Percentiles rank a stretch among this genome's conserved stretches.
Conservation (phyloP, 768 basidiomycete genomes). For the Suillus placidus region DNA sequence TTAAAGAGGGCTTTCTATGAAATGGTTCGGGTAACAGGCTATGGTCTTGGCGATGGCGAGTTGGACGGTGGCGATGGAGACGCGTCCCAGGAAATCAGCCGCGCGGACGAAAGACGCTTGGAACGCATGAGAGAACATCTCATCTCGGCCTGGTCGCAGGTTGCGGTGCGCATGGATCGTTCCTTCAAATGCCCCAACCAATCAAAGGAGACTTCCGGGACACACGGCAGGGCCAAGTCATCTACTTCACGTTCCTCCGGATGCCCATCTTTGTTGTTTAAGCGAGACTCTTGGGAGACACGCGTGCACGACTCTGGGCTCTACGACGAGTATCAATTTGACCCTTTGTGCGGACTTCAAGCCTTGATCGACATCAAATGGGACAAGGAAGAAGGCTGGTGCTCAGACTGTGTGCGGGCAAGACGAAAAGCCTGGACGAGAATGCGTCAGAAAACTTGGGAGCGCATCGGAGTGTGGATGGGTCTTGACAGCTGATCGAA, state of each 20-base stretch:
- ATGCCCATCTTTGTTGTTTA: conserved; percentile 3
- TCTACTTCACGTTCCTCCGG: conserved; percentile 9
- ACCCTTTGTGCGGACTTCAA: conserved; percentile 40
- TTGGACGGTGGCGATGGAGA: background rate
- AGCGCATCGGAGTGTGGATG: conserved; percentile 32
- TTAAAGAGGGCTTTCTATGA: conserved; percentile 45
- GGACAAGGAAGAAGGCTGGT: conserved; percentile 34
- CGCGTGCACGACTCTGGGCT: conserved; percentile 26
- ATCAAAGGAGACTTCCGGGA: background rate
- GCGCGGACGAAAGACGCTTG: conserved; percentile 9
- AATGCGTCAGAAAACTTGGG: conserved; percentile 36
- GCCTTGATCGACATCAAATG: conserved; percentile 31
- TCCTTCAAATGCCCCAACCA: conserved; percentile 10
- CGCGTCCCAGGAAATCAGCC: conserved; percentile 2
- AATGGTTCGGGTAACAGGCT: conserved; percentile 6
- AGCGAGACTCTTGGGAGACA: conserved; percentile 13
- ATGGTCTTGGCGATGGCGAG: conserved; percentile 12
- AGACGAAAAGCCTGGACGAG: conserved; percentile 33
- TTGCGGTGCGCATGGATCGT: conserved; percentile 7
- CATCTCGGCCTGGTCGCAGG: conserved; percentile 11
- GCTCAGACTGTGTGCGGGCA: conserved; percentile 35
- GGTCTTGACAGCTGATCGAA: conserved; percentile 10
- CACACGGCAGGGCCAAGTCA: background rate
- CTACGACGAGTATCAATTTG: conserved; percentile 33
- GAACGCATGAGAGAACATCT: conserved; percentile 11